Percentiles rank a stretch among this genome's conserved stretches.
These are phyloP conservation scores for Daedaleopsis sinensis DNA, from an alignment of 768 basidiomycete species.

Conservation along the genomic window DNA sequence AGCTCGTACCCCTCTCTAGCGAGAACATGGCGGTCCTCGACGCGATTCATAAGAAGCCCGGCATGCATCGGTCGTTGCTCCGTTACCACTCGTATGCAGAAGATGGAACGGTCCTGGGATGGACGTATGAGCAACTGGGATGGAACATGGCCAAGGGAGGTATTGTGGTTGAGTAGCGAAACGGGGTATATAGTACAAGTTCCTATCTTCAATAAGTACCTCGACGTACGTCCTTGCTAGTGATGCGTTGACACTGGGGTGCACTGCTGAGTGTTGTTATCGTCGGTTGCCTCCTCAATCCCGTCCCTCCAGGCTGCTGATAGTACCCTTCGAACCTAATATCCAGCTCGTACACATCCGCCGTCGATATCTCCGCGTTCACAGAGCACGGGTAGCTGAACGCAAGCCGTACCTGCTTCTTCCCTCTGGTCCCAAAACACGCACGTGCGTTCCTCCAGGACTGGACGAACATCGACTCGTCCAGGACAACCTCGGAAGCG, in stretches of 20 bases:
- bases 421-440: neutral
- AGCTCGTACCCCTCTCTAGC: slow-evolving; percentile 62
- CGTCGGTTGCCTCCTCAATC: neutral
- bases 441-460: slow-evolving; percentile 5
- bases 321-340: slow-evolving; percentile 8
- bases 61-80: slow-evolving; percentile 42
- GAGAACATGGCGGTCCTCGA: slow-evolving; percentile 63
- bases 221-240: no score
- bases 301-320: neutral
- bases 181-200: neutral
- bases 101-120: slow-evolving; percentile 43
- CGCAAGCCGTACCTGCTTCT: slow-evolving; percentile 9
- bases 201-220: no score
- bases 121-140: slow-evolving; percentile 48
- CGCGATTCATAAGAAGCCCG: slow-evolving; percentile 56
- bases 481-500: neutral
- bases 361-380: neutral
- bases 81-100: slow-evolving; percentile 23
- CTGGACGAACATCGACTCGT: slow-evolving; percentile 17
- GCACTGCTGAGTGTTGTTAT: neutral
- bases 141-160: slow-evolving; percentile 44
- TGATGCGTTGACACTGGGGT: no score
- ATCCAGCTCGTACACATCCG: slow-evolving; percentile 19
- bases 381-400: slow-evolving; percentile 7
- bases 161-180: slow-evolving; percentile 2